Evolutionary conservation across 345 rosid species (phyloP).

Genomic region (Dovyalis caffra): DNA sequence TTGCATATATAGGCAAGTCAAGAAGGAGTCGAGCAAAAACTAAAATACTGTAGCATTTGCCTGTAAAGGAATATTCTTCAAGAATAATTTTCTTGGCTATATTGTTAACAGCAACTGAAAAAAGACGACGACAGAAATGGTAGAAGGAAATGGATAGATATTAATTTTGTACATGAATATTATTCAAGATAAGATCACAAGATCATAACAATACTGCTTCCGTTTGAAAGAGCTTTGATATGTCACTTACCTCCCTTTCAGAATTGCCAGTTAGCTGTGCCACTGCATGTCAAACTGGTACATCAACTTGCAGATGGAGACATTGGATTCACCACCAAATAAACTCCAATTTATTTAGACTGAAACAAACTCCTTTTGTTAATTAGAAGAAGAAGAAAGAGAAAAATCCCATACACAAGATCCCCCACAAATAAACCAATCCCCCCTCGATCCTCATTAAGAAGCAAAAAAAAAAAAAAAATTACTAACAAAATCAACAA

Average conservation of each 20-base stretch:
- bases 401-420: background rate
- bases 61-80: background rate
- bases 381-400: background rate
- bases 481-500: conserved; percentile 4
- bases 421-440: conserved; percentile 46
- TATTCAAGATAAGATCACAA: background rate
- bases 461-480: conserved; percentile 17
- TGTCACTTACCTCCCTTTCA: conserved; percentile 3
- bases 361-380: conserved; percentile 7
- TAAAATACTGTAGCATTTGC: background rate
- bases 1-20: background rate
- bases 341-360: conserved; percentile 17
- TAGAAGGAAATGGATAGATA: background rate
- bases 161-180: background rate
- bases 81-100: background rate
- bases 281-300: background rate
- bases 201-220: background rate
- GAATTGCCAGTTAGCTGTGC: background rate
- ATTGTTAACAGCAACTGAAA: background rate
- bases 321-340: background rate
- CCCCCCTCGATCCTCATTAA: conserved; percentile 10
- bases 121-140: background rate
- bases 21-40: background rate
- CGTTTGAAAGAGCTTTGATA: background rate
- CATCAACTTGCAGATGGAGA: background rate